A percentile compares a stretch with the other conserved stretches of the same genome.
Evolutionary conservation across 192 early-diverging fungal genomes (phyloP).

Genomic region (Kickxella alabastrina): DNA sequence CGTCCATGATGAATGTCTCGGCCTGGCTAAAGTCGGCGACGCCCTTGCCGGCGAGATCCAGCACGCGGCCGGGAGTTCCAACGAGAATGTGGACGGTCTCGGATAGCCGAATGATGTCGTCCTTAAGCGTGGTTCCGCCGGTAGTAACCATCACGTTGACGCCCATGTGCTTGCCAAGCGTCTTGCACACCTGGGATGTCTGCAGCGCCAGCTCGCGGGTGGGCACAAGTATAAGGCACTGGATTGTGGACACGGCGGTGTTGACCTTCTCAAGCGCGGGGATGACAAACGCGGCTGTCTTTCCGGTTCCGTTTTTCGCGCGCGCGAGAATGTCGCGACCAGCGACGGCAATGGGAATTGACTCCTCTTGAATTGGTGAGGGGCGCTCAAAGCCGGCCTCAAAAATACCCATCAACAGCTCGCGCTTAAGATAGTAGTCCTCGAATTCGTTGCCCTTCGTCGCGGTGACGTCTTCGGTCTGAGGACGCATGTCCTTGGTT

Average conservation of each 20-base stretch:
- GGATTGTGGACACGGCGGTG: conserved; percentile 78
- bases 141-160: conserved; percentile 99
- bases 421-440: conserved; percentile 96
- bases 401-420: conserved; percentile 97
- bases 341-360: conserved; percentile 94
- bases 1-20: conserved; percentile 96
- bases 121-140: conserved; percentile 96
- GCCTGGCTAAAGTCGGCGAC: conserved; percentile 89
- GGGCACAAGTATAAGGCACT: conserved; percentile 91
- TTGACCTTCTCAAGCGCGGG: conserved; percentile 93
- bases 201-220: conserved; percentile 97
- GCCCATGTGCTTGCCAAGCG: conserved; percentile 91
- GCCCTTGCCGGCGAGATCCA: conserved; percentile 94
- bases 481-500: conserved; percentile 82
- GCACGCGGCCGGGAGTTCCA: conserved; percentile 93
- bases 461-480: conserved; percentile 94
- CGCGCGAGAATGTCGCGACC: conserved; percentile 95
- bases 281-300: conserved; percentile 97
- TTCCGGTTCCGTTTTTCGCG: conserved; percentile 92
- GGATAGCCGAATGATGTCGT: conserved; percentile 93
- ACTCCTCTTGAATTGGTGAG: conserved; percentile 98
- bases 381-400: conserved; percentile 98
- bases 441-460: conserved; percentile 99
- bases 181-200: conserved; percentile 99
- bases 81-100: conserved; percentile 96